Percentiles rank a stretch among this genome's conserved stretches.
phyloP scores from a whole-genome alignment of 1,284 basidiomycete species.

The Fomitopsis schrenkii region DNA sequence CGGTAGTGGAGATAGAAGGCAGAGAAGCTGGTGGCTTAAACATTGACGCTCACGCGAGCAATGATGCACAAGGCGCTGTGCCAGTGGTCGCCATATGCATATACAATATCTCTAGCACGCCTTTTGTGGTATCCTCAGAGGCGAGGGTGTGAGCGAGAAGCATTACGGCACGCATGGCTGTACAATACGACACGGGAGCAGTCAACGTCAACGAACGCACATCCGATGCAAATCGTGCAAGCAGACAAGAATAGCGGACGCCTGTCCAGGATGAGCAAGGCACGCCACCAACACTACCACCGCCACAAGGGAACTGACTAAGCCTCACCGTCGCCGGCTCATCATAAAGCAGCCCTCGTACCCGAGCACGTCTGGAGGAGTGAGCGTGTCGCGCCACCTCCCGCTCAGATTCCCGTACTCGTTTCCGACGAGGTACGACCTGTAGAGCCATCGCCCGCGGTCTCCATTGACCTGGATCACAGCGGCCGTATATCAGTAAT shows the following conservation, averaged over 20 bases:
- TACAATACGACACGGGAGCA: background rate
- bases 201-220: no score
- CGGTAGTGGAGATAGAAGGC: background rate
- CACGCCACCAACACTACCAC: background rate
- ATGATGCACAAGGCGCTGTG: no score
- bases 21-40: no score
- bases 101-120: no score
- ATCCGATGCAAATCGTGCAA: background rate
- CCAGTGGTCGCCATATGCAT: no score
- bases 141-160: background rate
- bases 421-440: slow-evolving; percentile 69
- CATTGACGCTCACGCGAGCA: no score
- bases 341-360: slow-evolving; percentile 78
- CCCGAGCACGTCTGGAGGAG: slow-evolving; percentile 47
- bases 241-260: background rate
- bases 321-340: slow-evolving; percentile 43
- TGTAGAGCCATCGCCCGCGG: slow-evolving; percentile 73
- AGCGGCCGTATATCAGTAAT: background rate
- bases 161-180: background rate
- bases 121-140: background rate
- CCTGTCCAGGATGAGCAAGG: background rate
- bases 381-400: slow-evolving; percentile 73
- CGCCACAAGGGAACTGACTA: background rate
- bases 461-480: slow-evolving; percentile 54
- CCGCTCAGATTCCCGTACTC: slow-evolving; percentile 60